These are phyloP conservation scores for Apostasia ramifera DNA, from an alignment of 106 monocot genomes.

Conservation along the genomic window DNA sequence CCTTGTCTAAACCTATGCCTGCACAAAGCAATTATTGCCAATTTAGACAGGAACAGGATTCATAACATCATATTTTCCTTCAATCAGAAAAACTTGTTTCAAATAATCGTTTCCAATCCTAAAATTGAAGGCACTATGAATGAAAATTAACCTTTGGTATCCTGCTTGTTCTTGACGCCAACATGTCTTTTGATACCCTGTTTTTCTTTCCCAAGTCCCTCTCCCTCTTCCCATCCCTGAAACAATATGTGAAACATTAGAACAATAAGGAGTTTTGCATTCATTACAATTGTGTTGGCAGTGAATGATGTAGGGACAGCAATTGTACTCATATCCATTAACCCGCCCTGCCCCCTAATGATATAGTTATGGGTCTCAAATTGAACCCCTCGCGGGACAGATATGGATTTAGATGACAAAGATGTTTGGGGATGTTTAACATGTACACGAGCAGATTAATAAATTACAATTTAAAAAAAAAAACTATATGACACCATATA, in stretches of 20 bases:
- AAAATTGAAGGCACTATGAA: neutral
- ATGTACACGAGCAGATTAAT: too few species aligned
- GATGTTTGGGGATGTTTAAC: too few species aligned
- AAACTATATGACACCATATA: too few species aligned
- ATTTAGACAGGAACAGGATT: neutral
- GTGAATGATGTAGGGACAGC: too few species aligned
- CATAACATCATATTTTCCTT: neutral
- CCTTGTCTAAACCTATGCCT: conserved; percentile 79
- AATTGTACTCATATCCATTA: too few species aligned
- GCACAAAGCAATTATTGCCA: neutral
- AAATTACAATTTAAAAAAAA: too few species aligned
- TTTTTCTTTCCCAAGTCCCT: conserved; percentile 98
- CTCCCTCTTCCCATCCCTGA: conserved; percentile 99
- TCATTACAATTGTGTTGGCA: too few species aligned
- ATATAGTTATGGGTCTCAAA: too few species aligned
- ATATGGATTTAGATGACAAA: too few species aligned
- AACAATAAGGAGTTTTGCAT: too few species aligned
- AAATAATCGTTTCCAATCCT: conserved; percentile 1
- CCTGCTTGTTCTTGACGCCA: conserved; percentile 96
- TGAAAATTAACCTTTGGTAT: conserved; percentile 53
- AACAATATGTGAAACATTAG: neutral
- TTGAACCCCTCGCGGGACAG: too few species aligned
- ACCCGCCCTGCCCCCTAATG: too few species aligned
- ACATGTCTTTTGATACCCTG: conserved; percentile 92
- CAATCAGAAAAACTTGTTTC: neutral